Percentiles rank a stretch among this genome's conserved stretches.
phyloP scores from a whole-genome alignment of 345 rosid species.

The Brassica rapa region DNA sequence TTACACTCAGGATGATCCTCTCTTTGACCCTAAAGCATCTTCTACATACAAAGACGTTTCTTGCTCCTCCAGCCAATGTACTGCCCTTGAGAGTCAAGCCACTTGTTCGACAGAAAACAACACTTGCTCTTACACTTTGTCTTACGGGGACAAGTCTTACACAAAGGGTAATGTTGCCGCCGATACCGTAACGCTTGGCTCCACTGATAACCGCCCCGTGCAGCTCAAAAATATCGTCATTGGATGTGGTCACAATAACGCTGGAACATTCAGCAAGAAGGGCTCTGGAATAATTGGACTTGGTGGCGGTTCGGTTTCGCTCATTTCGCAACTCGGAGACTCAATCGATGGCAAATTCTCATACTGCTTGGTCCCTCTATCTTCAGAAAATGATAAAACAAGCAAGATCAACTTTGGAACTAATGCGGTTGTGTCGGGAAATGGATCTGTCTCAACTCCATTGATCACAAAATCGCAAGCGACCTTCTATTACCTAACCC shows the following conservation, averaged over 20 bases:
- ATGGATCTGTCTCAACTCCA: constrained; percentile 29
- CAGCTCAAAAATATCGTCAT: constrained; percentile 3
- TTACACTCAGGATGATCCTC: constrained; percentile 33
- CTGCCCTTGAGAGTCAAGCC: neutral
- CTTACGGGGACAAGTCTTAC: constrained; percentile 29
- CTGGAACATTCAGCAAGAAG: neutral
- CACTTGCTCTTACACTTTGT: constrained; percentile 1
- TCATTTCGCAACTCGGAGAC: constrained; percentile 21
- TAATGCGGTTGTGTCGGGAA: neutral
- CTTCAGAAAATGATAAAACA: neutral
- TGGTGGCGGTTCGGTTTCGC: constrained; percentile 27
- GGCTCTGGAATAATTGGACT: constrained; percentile 32
- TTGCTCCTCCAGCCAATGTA: constrained; percentile 42
- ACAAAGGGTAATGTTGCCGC: constrained; percentile 9
- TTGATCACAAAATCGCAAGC: neutral
- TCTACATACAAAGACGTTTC: constrained; percentile 42
- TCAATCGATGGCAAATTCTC: constrained; percentile 28
- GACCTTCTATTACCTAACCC: constrained; percentile 6
- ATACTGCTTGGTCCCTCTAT: constrained; percentile 31
- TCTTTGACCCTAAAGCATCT: constrained; percentile 47
- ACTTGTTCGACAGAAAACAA: neutral
- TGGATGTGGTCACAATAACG: constrained; percentile 29
- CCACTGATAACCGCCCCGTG: neutral
- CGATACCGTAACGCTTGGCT: constrained; percentile 31
- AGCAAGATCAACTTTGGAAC: constrained; percentile 32